These are phyloP conservation scores for Isatis tinctoria DNA, from an alignment of 345 rosid species.

Conservation along the genomic window DNA sequence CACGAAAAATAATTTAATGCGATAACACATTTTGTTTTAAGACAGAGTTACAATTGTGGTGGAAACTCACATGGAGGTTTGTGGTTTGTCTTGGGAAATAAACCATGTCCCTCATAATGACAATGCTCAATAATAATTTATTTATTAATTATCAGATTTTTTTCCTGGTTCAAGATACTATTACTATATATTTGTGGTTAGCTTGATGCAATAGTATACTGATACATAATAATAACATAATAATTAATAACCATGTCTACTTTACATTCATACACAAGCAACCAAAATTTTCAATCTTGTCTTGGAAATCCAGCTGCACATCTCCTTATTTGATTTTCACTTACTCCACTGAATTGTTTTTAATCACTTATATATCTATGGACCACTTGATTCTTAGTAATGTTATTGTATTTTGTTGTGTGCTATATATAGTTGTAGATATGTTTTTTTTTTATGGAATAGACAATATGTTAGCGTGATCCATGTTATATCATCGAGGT, in stretches of 20 bases:
- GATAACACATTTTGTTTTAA: slow-evolving; percentile 10
- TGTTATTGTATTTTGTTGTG: background rate
- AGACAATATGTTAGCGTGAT: slow-evolving; percentile 27
- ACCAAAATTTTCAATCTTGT: slow-evolving; percentile 28
- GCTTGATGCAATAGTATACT: slow-evolving; percentile 13
- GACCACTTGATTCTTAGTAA: slow-evolving; percentile 23
- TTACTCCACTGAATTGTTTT: slow-evolving; percentile 3
- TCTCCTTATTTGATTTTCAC: slow-evolving; percentile 9
- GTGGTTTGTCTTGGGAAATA: slow-evolving; percentile 35
- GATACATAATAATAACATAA: slow-evolving; percentile 20
- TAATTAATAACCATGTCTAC: slow-evolving; percentile 26
- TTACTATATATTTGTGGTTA: slow-evolving; percentile 3
- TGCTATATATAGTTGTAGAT: background rate
- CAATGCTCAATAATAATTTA: slow-evolving; percentile 9
- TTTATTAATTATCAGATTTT: background rate
- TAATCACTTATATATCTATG: background rate
- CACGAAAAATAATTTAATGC: slow-evolving; percentile 17
- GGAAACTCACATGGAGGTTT: slow-evolving; percentile 40
- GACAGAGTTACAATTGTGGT: slow-evolving; percentile 26
- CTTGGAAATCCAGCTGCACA: slow-evolving; percentile 26
- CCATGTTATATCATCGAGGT: slow-evolving; percentile 34
- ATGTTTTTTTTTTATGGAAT: background rate
- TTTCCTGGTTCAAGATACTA: background rate
- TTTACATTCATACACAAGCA: slow-evolving; percentile 33
- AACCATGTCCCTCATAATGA: slow-evolving; percentile 33